Evolutionary conservation across 768 basidiomycete species (phyloP).

Genomic region (Agaricus blazei): DNA sequence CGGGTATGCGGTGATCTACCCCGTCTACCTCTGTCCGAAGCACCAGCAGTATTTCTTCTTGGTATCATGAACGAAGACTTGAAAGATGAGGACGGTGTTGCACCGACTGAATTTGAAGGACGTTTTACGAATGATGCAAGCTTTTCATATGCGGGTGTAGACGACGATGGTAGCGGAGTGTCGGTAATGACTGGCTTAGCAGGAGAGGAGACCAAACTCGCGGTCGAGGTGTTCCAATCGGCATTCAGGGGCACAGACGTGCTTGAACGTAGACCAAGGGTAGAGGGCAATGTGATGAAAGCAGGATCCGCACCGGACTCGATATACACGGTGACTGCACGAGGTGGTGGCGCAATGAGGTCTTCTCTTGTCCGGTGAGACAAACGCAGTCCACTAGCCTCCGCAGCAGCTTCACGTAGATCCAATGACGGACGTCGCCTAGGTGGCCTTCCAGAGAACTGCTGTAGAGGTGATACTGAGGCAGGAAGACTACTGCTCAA

Average conservation of each 20-base stretch:
- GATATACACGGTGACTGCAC: slow-evolving; percentile 72
- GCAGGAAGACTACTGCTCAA: slow-evolving; percentile 20
- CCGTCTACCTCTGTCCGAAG: slow-evolving; percentile 1
- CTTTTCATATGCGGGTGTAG: slow-evolving; percentile 57
- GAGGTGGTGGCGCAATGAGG: slow-evolving; percentile 63
- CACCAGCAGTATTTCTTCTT: slow-evolving; percentile 9
- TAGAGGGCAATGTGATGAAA: slow-evolving; percentile 61
- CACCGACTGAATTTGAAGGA: slow-evolving; percentile 23
- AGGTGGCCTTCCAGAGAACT: slow-evolving; percentile 12
- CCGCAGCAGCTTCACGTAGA: slow-evolving; percentile 19
- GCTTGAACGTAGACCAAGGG: slow-evolving; percentile 54
- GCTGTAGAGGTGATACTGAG: slow-evolving; percentile 7
- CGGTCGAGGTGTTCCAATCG: slow-evolving; percentile 18
- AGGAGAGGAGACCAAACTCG: slow-evolving; percentile 23
- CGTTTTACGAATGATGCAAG: slow-evolving; percentile 45
- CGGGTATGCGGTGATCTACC: slow-evolving; percentile 3
- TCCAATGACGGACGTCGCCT: slow-evolving; percentile 43
- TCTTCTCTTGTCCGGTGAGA: slow-evolving; percentile 46
- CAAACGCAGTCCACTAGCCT: slow-evolving; percentile 42
- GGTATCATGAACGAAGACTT: slow-evolving; percentile 17
- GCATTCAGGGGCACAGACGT: slow-evolving; percentile 17
- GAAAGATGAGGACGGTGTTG: slow-evolving; percentile 31
- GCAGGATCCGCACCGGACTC: slow-evolving; percentile 47
- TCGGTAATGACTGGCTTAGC: slow-evolving; percentile 29
- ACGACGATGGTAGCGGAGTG: slow-evolving; percentile 29